Percentiles rank a stretch among this genome's conserved stretches.
Evolutionary conservation across 495 filamentous ascomycete genomes (phyloP).

Genomic region (Staphylotrichum tortipilum): DNA sequence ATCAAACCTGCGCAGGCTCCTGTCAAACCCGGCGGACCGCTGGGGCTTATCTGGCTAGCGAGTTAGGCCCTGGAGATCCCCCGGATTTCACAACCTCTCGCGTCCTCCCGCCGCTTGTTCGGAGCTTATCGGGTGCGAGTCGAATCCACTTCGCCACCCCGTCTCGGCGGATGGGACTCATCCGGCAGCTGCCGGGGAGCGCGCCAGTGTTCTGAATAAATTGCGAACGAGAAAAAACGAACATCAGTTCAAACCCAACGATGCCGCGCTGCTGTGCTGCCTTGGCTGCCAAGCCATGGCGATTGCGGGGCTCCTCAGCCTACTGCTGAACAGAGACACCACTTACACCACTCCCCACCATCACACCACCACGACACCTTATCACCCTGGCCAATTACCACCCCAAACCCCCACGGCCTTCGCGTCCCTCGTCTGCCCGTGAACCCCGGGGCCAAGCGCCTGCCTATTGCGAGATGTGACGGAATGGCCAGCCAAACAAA

Average conservation of each 20-base stretch:
- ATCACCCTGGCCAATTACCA: conserved; percentile 10
- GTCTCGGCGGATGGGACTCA: neutral
- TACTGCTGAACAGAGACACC: neutral
- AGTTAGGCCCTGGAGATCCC: conserved; percentile 14
- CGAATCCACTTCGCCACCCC: neutral
- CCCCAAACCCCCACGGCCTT: conserved; percentile 16
- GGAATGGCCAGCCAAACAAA: neutral
- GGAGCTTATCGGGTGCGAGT: conserved; percentile 8
- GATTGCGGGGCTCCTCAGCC: conserved; percentile 5
- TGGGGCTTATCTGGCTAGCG: conserved; percentile 6
- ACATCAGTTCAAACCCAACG: neutral
- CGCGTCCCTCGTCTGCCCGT: too few relatives aligned
- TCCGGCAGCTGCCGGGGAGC: neutral
- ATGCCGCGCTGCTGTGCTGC: neutral
- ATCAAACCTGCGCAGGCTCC: neutral
- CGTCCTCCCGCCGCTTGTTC: neutral
- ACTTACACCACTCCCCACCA: neutral
- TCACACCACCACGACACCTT: conserved; percentile 9
- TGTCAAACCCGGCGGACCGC: too few relatives aligned
- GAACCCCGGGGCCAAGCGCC: too few relatives aligned
- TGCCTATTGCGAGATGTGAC: conserved; percentile 17
- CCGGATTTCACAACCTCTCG: conserved; percentile 5
- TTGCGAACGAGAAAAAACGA: neutral
- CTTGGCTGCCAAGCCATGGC: conserved; percentile 2
- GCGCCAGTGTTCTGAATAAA: neutral